phyloP scores from a whole-genome alignment of 2,329 filamentous ascomycete genomes.

The Aspergillus intermedius region DNA sequence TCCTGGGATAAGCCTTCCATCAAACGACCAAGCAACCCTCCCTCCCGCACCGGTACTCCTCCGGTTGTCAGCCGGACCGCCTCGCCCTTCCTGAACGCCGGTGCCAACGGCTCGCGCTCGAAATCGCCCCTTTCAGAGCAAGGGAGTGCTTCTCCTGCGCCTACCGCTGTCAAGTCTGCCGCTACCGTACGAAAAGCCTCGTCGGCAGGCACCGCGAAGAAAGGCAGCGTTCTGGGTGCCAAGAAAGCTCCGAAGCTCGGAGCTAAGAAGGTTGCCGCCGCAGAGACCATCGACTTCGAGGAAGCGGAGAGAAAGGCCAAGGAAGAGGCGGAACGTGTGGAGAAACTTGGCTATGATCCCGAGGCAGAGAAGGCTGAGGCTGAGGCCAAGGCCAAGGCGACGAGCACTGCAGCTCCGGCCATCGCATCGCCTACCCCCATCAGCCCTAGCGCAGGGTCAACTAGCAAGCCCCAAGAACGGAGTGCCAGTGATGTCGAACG shows the following conservation, averaged over 20 bases:
- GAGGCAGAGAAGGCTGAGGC: slow-evolving; percentile 64
- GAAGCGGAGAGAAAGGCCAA: slow-evolving; percentile 95
- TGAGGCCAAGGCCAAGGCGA: slow-evolving; percentile 30
- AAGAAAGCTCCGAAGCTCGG: slow-evolving; percentile 81
- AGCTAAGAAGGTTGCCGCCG: slow-evolving; percentile 75
- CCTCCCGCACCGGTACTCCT: slow-evolving; percentile 83
- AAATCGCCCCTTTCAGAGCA: slow-evolving; percentile 68
- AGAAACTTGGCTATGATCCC: slow-evolving; percentile 90
- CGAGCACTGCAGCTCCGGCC: slow-evolving; percentile 48
- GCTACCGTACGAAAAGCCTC: slow-evolving; percentile 74
- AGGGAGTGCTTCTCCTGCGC: slow-evolving; percentile 46
- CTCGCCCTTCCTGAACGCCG: slow-evolving; percentile 82
- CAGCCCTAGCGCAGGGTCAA: slow-evolving; percentile 55
- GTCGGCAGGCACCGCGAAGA: slow-evolving; percentile 60
- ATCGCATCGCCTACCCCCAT: slow-evolving; percentile 72
- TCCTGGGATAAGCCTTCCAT: slow-evolving; percentile 98
- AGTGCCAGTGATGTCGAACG: slow-evolving; percentile 75
- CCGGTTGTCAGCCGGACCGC: slow-evolving; percentile 70
- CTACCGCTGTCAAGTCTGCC: slow-evolving; percentile 64
- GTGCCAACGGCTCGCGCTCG: slow-evolving; percentile 62
- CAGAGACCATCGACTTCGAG: slow-evolving; percentile 85
- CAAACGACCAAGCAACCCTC: slow-evolving; percentile 89
- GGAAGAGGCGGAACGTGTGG: slow-evolving; percentile 93
- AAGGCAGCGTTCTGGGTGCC: slow-evolving; percentile 75
- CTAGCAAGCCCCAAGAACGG: slow-evolving; percentile 46